Evolutionary conservation across 768 basidiomycete species (phyloP).

Genomic region (Lentinula edodes): DNA sequence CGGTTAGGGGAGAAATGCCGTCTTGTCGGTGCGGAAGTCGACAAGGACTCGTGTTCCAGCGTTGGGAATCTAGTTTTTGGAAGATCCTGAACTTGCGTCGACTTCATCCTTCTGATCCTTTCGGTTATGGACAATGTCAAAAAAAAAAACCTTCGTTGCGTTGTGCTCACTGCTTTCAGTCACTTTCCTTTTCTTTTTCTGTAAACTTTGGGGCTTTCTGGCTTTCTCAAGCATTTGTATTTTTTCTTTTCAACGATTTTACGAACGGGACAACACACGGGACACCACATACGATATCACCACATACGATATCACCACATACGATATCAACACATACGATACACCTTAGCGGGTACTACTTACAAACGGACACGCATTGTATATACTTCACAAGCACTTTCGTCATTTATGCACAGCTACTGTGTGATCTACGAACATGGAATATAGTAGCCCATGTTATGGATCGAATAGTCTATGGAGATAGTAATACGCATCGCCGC

Average conservation of each 20-base stretch:
- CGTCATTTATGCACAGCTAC: too few relatives aligned
- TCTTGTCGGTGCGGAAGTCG: slow-evolving; percentile 57
- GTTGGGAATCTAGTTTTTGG: slow-evolving; percentile 45
- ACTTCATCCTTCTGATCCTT: too few relatives aligned
- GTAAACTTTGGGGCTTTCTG: neutral
- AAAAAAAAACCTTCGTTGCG: neutral
- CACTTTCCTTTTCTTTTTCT: neutral
- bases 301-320: too few relatives aligned
- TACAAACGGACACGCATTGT: neutral
- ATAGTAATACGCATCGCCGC: too few relatives aligned
- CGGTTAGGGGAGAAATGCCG: slow-evolving; percentile 58
- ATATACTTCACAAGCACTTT: too few relatives aligned
- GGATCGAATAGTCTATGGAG: too few relatives aligned
- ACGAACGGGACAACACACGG: neutral
- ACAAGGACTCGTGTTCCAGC: slow-evolving; percentile 28
- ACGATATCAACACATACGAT: neutral
- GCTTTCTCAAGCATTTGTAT: neutral
- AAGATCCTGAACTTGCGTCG: neutral
- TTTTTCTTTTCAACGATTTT: neutral
- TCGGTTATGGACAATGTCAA: neutral
- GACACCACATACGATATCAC: neutral
- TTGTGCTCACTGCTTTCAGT: neutral
- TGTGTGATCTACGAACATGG: too few relatives aligned
- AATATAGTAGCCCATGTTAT: too few relatives aligned
- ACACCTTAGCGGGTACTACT: neutral